Evolutionary conservation across 2,329 filamentous ascomycete species (phyloP).

Genomic region (Arachnomyces sp.): DNA sequence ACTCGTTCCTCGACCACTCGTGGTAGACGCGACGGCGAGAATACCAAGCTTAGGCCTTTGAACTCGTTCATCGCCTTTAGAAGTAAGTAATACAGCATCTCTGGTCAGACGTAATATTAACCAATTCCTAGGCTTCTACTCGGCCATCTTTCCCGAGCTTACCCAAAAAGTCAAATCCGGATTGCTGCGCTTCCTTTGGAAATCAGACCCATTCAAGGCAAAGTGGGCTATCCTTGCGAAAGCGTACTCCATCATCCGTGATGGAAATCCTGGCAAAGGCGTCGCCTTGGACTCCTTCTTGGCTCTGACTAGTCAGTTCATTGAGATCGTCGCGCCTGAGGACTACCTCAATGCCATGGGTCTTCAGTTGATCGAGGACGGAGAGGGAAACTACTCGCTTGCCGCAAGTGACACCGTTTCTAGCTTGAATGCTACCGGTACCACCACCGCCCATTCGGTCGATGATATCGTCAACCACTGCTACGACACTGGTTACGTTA

Average conservation of each 20-base stretch:
- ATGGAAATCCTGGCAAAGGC: conserved; percentile 41
- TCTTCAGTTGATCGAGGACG: conserved; percentile 35
- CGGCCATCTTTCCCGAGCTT: no score
- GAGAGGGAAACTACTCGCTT: conserved; percentile 20
- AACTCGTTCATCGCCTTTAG: conserved; percentile 34
- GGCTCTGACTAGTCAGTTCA: conserved; percentile 36
- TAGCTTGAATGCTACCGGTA: conserved; percentile 14
- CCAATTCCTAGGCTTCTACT: no score
- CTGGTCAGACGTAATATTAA: conserved; percentile 1
- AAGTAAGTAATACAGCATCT: conserved; percentile 26
- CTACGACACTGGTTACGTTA: conserved; percentile 23
- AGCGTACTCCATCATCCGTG: conserved; percentile 49
- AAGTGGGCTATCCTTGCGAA: conserved; percentile 49
- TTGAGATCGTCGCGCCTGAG: conserved; percentile 40
- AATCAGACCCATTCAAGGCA: conserved; percentile 42
- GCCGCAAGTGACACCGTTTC: conserved; percentile 11
- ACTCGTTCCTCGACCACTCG: conserved; percentile 8
- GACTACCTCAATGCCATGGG: conserved; percentile 42
- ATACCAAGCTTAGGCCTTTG: conserved; percentile 22
- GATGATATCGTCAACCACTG: conserved; percentile 26
- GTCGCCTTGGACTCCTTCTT: conserved; percentile 45
- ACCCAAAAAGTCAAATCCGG: conserved; percentile 49
- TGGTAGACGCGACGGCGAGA: conserved; percentile 14
- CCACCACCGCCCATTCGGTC: conserved; percentile 25
- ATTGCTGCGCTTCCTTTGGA: conserved; percentile 44